Evolutionary conservation across 2,329 filamentous ascomycete species (phyloP).

Genomic region (Hortaea werneckii): DNA sequence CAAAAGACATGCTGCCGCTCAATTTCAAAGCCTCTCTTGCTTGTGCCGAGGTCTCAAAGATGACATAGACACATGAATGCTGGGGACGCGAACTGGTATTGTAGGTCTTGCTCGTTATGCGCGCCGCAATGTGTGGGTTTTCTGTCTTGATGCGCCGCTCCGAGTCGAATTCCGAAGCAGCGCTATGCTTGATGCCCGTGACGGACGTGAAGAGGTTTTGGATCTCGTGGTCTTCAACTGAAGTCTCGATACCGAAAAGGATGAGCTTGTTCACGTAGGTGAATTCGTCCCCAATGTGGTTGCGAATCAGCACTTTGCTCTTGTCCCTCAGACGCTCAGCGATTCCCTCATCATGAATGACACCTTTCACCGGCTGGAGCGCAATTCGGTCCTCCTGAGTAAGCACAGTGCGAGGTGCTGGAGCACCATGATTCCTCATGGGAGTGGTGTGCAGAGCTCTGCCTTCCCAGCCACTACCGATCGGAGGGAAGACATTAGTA

Average conservation of each 20-base stretch:
- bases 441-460: no score
- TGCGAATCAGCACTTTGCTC: slow-evolving; percentile 1
- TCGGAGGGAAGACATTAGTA: no score
- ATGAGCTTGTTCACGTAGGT: slow-evolving; percentile 6
- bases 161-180: background rate
- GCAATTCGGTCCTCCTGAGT: background rate
- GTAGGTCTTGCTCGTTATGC: background rate
- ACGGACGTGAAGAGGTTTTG: slow-evolving; percentile 1
- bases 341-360: background rate
- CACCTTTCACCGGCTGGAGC: background rate
- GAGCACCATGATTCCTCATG: no score
- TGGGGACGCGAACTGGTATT: background rate
- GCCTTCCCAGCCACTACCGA: no score
- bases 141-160: background rate
- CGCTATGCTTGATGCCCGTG: background rate
- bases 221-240: background rate
- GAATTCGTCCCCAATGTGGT: slow-evolving; percentile 7
- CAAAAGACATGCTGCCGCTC: background rate
- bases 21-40: slow-evolving; percentile 1
- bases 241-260: slow-evolving; percentile 1
- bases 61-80: background rate
- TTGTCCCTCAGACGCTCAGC: background rate
- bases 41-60: background rate
- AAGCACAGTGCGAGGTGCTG: background rate
- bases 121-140: background rate